Percentiles rank a stretch among this genome's conserved stretches.
Evolutionary conservation across 192 early-diverging fungal genomes (phyloP).

Genomic region (Mortierella alpina): DNA sequence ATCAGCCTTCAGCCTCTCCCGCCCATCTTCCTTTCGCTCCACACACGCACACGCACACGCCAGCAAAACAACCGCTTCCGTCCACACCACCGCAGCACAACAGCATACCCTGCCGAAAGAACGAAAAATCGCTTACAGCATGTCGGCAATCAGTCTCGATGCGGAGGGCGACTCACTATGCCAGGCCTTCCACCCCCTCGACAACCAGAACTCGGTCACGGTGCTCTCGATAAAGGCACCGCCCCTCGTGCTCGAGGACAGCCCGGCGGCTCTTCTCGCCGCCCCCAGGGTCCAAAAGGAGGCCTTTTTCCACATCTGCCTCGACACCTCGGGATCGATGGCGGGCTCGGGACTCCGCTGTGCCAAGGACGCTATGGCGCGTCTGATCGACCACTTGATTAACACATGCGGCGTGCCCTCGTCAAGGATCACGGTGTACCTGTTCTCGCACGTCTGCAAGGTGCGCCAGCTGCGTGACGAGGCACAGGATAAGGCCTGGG

Average conservation of each 20-base stretch:
- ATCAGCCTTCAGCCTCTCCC: too few species aligned
- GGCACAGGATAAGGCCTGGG: conserved; percentile 16
- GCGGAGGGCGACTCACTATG: neutral
- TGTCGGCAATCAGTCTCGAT: neutral
- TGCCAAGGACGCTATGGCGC: conserved; percentile 49
- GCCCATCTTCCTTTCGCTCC: too few species aligned
- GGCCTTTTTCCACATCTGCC: conserved; percentile 43
- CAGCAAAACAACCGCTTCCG: too few species aligned
- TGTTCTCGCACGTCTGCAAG: conserved; percentile 27
- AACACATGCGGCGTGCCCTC: conserved; percentile 8
- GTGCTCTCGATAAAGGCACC: conserved; percentile 23
- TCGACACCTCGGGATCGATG: conserved; percentile 56
- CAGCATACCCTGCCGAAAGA: too few species aligned
- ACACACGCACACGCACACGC: too few species aligned
- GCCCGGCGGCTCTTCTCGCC: neutral
- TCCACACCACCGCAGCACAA: too few species aligned
- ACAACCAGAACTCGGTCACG: conserved; percentile 15
- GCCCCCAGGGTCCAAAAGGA: conserved; percentile 4
- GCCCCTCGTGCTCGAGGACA: neutral
- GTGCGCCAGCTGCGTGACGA: conserved; percentile 32
- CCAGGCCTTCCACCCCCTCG: conserved; percentile 46
- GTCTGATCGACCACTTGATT: conserved; percentile 40
- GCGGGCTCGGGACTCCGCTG: conserved; percentile 44
- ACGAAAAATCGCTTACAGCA: neutral
- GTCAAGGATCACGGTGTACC: conserved; percentile 36